Base-by-base conservation (phyloP, 2,329 filamentous ascomycete genomes). In the Amauroascus verrucosus region DNA sequence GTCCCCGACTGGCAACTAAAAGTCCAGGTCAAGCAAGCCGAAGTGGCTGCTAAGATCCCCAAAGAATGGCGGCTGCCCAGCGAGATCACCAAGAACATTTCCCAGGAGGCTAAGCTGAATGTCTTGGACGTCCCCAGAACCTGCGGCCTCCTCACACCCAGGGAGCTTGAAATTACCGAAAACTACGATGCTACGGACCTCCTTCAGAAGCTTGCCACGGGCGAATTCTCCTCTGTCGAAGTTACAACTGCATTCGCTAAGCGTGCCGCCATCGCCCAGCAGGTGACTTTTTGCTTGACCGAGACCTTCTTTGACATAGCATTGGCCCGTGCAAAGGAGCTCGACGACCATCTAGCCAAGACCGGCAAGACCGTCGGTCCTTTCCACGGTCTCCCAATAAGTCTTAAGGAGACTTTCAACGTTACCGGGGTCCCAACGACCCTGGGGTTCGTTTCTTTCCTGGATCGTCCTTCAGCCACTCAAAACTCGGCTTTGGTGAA, bases 371-470 rank as follows among this genome's bases (percentile, higher is more conserved):
- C 78, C 0, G 62, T 78, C 1, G 82, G 82, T 0, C 80, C 81
- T 1, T 70, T 85, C 0, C 82, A 85, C 60, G 82, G 82, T 4
- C 69, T 84, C 0, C 81, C 81, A 2, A 67, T 84, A 32, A 81
- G 71, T 48, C 57, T 76, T 24, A 77, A 76, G 56, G 74, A 76
- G 30, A 71, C 73, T 54, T 74, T 76, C 57, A 70, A 75, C 48
- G 63, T 75, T 4, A 67, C 73, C n/a, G 49, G 49, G 7, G 67
- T 77, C 2, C 18, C 75, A 78, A 56, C 43, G 26, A n/a, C 51
- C 47, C 26, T 41, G 4, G 38, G 14, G 13, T 54, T 40, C 48
- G 48, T 24, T 44, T 51, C 41, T 41, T 56, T 45, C 43, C 38
- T 20, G 33, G 45, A 32, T 22, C 41, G 26, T 37, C 47, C 54